Conservation (phyloP, 148 eudicot species). For the Cornus controversa region DNA sequence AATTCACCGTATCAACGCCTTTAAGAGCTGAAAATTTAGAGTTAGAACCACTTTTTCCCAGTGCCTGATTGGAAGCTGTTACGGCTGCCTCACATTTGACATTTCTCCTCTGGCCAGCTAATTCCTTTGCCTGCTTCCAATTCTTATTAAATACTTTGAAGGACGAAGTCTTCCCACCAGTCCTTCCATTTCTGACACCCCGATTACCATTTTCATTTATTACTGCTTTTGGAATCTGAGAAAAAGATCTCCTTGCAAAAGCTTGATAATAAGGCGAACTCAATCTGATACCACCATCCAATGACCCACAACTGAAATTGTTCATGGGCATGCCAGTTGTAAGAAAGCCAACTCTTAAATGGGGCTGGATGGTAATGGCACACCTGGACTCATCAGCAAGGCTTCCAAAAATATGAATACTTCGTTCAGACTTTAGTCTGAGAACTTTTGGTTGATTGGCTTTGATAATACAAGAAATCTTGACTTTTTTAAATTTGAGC, state of each 20-base stretch:
- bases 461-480: slow-evolving; percentile 27
- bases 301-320: slow-evolving; percentile 26
- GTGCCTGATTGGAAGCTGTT: slow-evolving; percentile 11
- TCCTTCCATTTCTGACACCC: slow-evolving; percentile 26
- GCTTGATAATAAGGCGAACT: slow-evolving; percentile 24
- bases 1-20: slow-evolving; percentile 25
- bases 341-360: slow-evolving; percentile 29
- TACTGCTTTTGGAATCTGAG: slow-evolving; percentile 35
- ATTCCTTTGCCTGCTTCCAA: slow-evolving; percentile 34
- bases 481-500: slow-evolving; percentile 33
- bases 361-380: slow-evolving; percentile 24
- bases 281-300: slow-evolving; percentile 20
- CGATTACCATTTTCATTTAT: slow-evolving; percentile 19
- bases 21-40: slow-evolving; percentile 30
- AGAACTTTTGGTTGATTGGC: slow-evolving; percentile 28
- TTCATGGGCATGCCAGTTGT: slow-evolving; percentile 24
- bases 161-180: slow-evolving; percentile 17
- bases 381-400: slow-evolving; percentile 25
- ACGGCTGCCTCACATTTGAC: slow-evolving; percentile 3
- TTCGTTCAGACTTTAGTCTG: slow-evolving; percentile 21
- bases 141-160: slow-evolving; percentile 23
- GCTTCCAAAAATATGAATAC: slow-evolving; percentile 24
- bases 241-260: slow-evolving; percentile 47
- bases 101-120: slow-evolving; percentile 30
- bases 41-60: slow-evolving; percentile 17